Percentiles rank a stretch among this genome's conserved stretches.
Evolutionary conservation across 2,329 filamentous ascomycete genomes (phyloP).

Genomic region (Fusarium brevicatenulatum): DNA sequence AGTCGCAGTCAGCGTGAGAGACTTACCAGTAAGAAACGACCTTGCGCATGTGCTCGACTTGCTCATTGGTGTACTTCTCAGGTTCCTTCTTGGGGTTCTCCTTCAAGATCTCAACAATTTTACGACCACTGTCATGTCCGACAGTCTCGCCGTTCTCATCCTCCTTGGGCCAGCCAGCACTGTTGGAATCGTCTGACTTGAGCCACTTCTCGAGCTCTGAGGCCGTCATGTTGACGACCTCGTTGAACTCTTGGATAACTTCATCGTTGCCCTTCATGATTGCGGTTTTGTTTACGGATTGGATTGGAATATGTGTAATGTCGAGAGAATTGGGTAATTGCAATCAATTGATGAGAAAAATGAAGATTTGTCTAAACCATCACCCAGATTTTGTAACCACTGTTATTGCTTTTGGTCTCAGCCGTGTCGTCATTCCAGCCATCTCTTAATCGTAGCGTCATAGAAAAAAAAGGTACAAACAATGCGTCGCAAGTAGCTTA

Average conservation of each 20-base stretch:
- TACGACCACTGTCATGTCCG: conserved; percentile 71
- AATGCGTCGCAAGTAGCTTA: conserved; percentile 8
- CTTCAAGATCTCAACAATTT: conserved; percentile 71
- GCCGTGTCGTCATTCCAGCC: conserved; percentile 35
- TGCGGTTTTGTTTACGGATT: background rate
- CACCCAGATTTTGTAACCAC: conserved; percentile 13
- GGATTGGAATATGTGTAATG: background rate
- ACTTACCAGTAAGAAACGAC: conserved; percentile 69
- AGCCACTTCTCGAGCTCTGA: conserved; percentile 71
- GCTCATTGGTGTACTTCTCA: conserved; percentile 65
- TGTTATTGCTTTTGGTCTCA: conserved; percentile 21
- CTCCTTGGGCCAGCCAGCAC: conserved; percentile 69
- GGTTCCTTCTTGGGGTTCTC: conserved; percentile 68
- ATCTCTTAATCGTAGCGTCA: conserved; percentile 30
- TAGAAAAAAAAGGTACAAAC: conserved; percentile 14
- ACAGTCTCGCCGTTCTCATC: conserved; percentile 68
- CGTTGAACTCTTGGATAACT: conserved; percentile 68
- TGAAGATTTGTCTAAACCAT: background rate
- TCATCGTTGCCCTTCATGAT: conserved; percentile 45
- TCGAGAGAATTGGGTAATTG: background rate
- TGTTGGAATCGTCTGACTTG: conserved; percentile 64
- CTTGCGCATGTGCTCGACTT: conserved; percentile 68
- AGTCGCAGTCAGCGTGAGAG: background rate
- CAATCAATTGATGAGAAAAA: background rate
- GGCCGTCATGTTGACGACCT: conserved; percentile 72